Conservation (phyloP, 1,284 basidiomycete species). For the Malassezia brasiliensis region DNA sequence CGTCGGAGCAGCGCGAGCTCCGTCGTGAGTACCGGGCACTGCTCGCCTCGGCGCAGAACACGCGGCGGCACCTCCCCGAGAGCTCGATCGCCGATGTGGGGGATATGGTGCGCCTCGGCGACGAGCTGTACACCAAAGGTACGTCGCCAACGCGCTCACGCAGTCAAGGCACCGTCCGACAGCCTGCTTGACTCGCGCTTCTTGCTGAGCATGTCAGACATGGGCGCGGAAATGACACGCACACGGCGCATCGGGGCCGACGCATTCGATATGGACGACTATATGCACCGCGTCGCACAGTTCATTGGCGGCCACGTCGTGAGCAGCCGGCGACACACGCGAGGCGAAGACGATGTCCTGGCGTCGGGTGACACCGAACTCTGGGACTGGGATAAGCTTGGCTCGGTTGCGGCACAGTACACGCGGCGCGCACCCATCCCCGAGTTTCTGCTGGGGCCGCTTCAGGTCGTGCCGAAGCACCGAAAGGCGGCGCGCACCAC, state of each 20-base stretch:
- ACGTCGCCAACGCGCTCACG: neutral
- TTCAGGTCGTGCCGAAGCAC: conserved; percentile 26
- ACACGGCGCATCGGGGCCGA: conserved; percentile 34
- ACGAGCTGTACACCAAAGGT: conserved; percentile 22
- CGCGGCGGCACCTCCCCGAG: conserved; percentile 17
- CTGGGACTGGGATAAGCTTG: conserved; percentile 40
- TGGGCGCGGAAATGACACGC: conserved; percentile 35
- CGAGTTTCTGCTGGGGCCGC: conserved; percentile 41
- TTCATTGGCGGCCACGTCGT: conserved; percentile 26
- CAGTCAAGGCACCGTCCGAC: conserved; percentile 30
- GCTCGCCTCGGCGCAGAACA: conserved; percentile 27
- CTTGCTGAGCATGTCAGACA: conserved; percentile 32
- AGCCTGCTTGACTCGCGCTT: conserved; percentile 37
- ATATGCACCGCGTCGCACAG: conserved; percentile 23
- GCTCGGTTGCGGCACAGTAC: conserved; percentile 20
- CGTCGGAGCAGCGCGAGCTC: conserved; percentile 24
- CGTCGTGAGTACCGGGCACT: conserved; percentile 30
- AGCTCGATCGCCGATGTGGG: conserved; percentile 12
- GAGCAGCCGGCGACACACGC: neutral
- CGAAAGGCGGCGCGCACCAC: conserved; percentile 11
- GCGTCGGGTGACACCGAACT: conserved; percentile 14
- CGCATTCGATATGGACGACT: conserved; percentile 42
- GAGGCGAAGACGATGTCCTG: conserved; percentile 16
- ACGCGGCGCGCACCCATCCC: conserved; percentile 28
- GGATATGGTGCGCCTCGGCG: conserved; percentile 14